Evolutionary conservation across 148 eudicot species (phyloP), one percentile per base, ranked within the genome.

Genomic region (Dysphania ambrosioides): DNA sequence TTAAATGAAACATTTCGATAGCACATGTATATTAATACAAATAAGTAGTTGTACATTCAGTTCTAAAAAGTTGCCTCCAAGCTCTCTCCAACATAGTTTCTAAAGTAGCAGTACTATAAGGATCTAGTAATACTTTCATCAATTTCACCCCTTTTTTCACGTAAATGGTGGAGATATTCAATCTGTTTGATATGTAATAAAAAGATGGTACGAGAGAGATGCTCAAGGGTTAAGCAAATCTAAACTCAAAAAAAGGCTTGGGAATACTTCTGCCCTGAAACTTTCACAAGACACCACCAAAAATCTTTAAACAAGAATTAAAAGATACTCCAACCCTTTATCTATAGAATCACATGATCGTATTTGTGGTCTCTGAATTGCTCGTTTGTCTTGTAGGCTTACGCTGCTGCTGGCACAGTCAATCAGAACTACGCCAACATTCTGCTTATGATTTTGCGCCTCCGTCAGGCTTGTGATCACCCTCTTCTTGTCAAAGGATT

Each of bases 401-500:
- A 90, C 81, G 99, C 97, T 76, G 99, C 90, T 73, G 96, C 97
- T 83, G 99, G 99, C 31, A 95, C 97, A 67, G 83, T 95, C 38
- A 87, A 78, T 79, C 97, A 95, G 79, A 95, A 95, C 75, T 95
- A 95, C 82, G 99, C 97, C 79, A 95, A 89, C 86, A 95, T 95
- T 78, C 83, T 95, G 53, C 77, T 95, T 86, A 81, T 95, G 97
- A 94, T 95, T 82, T 82, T 95, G 83, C 96, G 99, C 58, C 97
- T 95, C 77, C 96, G 97, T 55, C 99, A 92, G 75, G 97, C 97
- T 80, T 95, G 97, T 89, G 99, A 92, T 85, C 99, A 95, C 84
- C 99, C 99, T 21, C 81, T 86, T 68, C 97, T 95, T 72, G 98
- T 90, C n/a, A 90, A 87, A 84, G 93, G 91, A 68, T 85, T 84